Evolutionary conservation across 768 basidiomycete genomes (phyloP).

Genomic region (Agrocybe chaxingu): DNA sequence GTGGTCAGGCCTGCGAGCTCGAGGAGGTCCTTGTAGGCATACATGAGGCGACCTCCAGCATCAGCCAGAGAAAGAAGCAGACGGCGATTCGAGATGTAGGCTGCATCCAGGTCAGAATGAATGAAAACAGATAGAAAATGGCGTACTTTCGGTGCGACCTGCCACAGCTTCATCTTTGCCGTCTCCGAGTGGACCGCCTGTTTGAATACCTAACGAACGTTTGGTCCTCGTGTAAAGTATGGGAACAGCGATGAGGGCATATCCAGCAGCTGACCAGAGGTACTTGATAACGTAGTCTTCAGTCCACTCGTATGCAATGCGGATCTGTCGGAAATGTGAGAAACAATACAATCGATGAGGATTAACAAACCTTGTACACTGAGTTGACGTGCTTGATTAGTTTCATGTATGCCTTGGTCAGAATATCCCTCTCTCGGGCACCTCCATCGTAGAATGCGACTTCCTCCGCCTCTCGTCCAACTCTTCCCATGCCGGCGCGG

Average conservation of each 20-base stretch:
- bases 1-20: constrained; percentile 94
- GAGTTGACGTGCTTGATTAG: constrained; percentile 88
- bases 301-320: constrained; percentile 92
- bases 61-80: constrained; percentile 93
- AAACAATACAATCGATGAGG: background rate
- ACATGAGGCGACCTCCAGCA: constrained; percentile 94
- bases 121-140: background rate
- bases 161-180: constrained; percentile 38
- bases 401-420: constrained; percentile 71
- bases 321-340: constrained; percentile 46
- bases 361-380: constrained; percentile 73
- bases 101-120: constrained; percentile 16
- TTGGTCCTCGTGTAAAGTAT: constrained; percentile 66
- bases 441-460: constrained; percentile 97
- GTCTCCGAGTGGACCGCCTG: background rate
- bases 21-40: constrained; percentile 92
- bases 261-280: constrained; percentile 91
- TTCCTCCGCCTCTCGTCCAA: constrained; percentile 90
- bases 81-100: constrained; percentile 91
- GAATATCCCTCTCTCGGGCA: constrained; percentile 73
- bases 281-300: constrained; percentile 98
- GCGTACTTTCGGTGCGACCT: constrained; percentile 45
- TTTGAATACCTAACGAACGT: constrained; percentile 23
- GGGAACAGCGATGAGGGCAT: constrained; percentile 88
- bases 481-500: constrained; percentile 77